Conservation (phyloP, 2,329 filamentous ascomycete genomes). For the Aciculosporium take region DNA sequence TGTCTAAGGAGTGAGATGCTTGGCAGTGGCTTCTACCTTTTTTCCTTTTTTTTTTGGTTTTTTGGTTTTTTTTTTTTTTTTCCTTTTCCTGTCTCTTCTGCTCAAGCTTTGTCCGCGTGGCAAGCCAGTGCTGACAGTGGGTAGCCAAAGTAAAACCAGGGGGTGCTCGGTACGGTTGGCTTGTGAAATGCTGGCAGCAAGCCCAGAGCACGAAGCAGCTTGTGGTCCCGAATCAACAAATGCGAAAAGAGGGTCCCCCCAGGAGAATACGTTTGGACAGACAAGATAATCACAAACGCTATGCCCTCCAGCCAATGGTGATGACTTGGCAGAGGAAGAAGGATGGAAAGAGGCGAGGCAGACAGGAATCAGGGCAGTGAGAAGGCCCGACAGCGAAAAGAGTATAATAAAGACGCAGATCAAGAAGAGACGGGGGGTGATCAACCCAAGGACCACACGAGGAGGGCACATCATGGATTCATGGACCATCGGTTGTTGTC, state of each 20-base stretch:
- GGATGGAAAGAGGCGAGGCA: neutral
- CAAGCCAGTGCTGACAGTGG: neutral
- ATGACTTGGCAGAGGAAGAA: neutral
- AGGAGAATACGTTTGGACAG: neutral
- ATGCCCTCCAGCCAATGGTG: neutral
- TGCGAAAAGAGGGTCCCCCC: slow-evolving; percentile 7
- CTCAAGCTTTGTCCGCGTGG: slow-evolving; percentile 1
- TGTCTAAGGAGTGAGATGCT: neutral
- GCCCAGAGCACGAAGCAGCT: neutral
- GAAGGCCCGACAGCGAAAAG: no score
- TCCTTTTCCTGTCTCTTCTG: no score
- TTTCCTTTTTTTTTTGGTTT: neutral
- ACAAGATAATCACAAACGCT: neutral
- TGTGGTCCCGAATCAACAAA: neutral
- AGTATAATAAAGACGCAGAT: neutral
- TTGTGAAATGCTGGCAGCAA: neutral
- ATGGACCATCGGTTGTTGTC: neutral
- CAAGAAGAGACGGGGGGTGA: neutral
- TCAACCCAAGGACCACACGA: no score
- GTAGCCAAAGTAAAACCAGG: neutral
- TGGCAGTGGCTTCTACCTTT: neutral
- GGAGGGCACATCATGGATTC: neutral
- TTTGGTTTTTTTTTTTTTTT: neutral
- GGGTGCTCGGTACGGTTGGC: neutral
- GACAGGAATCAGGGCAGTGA: neutral